These are phyloP conservation scores for Gossypium davidsonii DNA, from an alignment of 441 rosid genomes.

Conservation along the genomic window DNA sequence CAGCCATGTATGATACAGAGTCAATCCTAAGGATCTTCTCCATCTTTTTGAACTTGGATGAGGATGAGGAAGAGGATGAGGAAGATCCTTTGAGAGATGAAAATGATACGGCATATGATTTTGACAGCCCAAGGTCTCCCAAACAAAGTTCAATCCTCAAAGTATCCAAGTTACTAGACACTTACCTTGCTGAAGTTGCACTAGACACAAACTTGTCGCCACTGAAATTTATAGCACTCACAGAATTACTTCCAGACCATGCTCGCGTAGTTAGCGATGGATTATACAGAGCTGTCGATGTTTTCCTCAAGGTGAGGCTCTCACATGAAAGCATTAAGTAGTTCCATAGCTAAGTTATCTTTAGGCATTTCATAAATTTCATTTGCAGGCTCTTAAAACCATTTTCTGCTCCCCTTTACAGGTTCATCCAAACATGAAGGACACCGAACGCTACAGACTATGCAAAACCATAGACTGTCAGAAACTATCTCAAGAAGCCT, in stretches of 20 bases:
- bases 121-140: conserved; percentile 88
- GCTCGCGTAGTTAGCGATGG: conserved; percentile 83
- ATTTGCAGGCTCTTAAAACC: not conserved
- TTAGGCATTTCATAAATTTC: not conserved
- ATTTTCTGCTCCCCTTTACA: conserved; percentile 13
- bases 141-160: conserved; percentile 85
- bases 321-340: not conserved
- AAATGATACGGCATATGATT: conserved; percentile 73
- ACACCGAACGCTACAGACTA: conserved; percentile 74
- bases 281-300: conserved; percentile 79
- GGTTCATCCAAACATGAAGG: conserved; percentile 90
- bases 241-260: conserved; percentile 88
- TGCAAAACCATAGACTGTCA: conserved; percentile 90
- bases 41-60: conserved; percentile 74
- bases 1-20: conserved; percentile 66
- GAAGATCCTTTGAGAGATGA: conserved; percentile 59
- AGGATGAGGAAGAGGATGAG: conserved; percentile 66
- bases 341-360: not conserved
- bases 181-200: conserved; percentile 80
- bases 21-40: conserved; percentile 80
- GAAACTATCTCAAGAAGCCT: conserved; percentile 90
- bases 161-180: conserved; percentile 83
- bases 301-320: conserved; percentile 65
- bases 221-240: conserved; percentile 69
- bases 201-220: conserved; percentile 65